These are phyloP conservation scores for Parafenestella ontariensis DNA, from an alignment of 2,329 filamentous ascomycete species.

Conservation along the genomic window DNA sequence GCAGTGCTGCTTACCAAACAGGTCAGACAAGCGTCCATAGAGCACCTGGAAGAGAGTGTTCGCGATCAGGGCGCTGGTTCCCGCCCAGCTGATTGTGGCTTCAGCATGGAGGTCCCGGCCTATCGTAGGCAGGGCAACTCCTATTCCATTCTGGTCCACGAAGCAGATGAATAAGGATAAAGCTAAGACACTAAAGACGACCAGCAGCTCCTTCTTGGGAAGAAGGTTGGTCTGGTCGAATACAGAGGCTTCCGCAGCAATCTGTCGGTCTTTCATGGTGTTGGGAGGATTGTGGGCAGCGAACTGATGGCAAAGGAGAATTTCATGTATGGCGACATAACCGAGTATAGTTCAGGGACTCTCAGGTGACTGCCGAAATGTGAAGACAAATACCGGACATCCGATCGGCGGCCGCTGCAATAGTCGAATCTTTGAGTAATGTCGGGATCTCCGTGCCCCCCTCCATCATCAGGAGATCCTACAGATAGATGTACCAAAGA, in stretches of 20 bases:
- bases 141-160: slow-evolving; percentile 65
- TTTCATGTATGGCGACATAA: neutral
- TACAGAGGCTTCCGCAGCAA: slow-evolving; percentile 21
- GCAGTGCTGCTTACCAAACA: slow-evolving; percentile 60
- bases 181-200: slow-evolving; percentile 61
- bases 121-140: slow-evolving; percentile 48
- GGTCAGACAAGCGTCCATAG: slow-evolving; percentile 68
- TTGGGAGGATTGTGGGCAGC: neutral
- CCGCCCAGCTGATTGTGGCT: slow-evolving; percentile 64
- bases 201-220: slow-evolving; percentile 57
- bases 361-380: neutral
- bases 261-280: slow-evolving; percentile 14
- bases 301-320: neutral
- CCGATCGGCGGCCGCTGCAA: neutral
- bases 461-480: neutral
- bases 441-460: neutral
- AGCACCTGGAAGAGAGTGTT: slow-evolving; percentile 70
- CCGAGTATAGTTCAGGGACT: neutral
- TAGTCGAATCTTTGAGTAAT: neutral
- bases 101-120: slow-evolving; percentile 47
- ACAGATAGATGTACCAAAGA: neutral
- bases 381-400: no score
- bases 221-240: slow-evolving; percentile 63
- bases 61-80: slow-evolving; percentile 61
- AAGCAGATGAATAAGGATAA: slow-evolving; percentile 63